phyloP scores from a whole-genome alignment of 306 rosid species.

The Clitoria ternatea region DNA sequence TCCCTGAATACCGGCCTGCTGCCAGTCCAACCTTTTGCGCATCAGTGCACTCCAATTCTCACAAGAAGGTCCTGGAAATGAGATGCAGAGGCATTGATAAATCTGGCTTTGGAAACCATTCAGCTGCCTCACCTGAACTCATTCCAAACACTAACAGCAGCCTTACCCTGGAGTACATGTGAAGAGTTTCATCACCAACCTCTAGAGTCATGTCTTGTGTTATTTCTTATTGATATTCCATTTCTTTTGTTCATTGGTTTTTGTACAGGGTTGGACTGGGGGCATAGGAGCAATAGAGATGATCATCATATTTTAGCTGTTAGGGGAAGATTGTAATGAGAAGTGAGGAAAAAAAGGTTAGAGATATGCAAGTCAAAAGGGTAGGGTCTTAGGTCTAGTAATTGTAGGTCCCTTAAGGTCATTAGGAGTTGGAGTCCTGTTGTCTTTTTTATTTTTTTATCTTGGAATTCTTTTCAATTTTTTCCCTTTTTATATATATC shows the following conservation, averaged over 20 bases:
- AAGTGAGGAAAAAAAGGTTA: conserved; percentile 36
- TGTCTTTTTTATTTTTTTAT: conserved; percentile 20
- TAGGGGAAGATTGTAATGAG: conserved; percentile 58
- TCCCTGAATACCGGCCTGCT: conserved; percentile 94
- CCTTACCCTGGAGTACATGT: conserved; percentile 71
- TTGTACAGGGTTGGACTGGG: conserved; percentile 84
- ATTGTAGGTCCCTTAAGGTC: conserved; percentile 45
- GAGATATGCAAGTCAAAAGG: conserved; percentile 55
- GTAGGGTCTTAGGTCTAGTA: conserved; percentile 66
- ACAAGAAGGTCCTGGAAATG: conserved; percentile 93
- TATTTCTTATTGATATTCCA: conserved; percentile 49
- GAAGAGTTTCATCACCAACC: conserved; percentile 29
- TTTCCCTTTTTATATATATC: conserved; percentile 34
- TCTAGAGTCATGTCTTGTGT: conserved; percentile 46
- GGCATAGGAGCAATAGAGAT: conserved; percentile 66
- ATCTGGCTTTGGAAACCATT: background rate
- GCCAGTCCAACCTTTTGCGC: conserved; percentile 92
- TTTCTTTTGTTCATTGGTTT: conserved; percentile 64
- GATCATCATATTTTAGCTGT: conserved; percentile 57
- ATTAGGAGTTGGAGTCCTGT: conserved; percentile 48
- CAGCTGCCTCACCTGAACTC: conserved; percentile 59
- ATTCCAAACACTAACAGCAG: conserved; percentile 74
- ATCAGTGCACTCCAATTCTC: conserved; percentile 85
- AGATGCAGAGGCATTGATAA: conserved; percentile 46
- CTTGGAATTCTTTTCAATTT: conserved; percentile 53